Evolutionary conservation across 768 basidiomycete genomes (phyloP).

Genomic region (Hebeloma cylindrosporum): DNA sequence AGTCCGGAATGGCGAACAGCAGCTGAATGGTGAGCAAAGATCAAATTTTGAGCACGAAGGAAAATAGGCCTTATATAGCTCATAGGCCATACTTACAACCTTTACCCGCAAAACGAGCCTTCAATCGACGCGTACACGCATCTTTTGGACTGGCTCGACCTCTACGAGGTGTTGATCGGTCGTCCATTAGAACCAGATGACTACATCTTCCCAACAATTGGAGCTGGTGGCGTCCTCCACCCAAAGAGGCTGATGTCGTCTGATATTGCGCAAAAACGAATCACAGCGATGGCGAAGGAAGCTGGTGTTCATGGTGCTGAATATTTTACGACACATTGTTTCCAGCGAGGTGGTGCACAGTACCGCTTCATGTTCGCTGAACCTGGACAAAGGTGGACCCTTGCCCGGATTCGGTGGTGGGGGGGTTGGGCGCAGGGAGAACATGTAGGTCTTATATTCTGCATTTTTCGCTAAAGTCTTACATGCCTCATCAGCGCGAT

Average conservation of each 20-base stretch:
- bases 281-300: slow-evolving; percentile 21
- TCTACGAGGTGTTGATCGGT: slow-evolving; percentile 16
- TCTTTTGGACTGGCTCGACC: slow-evolving; percentile 18
- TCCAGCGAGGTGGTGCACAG: slow-evolving; percentile 37
- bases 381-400: slow-evolving; percentile 33
- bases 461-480: neutral
- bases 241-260: slow-evolving; percentile 4
- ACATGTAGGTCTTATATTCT: slow-evolving; percentile 26
- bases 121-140: slow-evolving; percentile 23
- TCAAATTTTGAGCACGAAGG: neutral
- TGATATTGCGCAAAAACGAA: slow-evolving; percentile 24
- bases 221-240: slow-evolving; percentile 21
- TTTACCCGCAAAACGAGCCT: slow-evolving; percentile 11
- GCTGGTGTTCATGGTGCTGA: slow-evolving; percentile 17
- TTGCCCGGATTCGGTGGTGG: slow-evolving; percentile 40
- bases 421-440: slow-evolving; percentile 42
- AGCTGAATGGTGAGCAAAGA: slow-evolving; percentile 14
- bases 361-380: slow-evolving; percentile 41
- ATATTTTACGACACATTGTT: slow-evolving; percentile 31
- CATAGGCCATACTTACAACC: slow-evolving; percentile 16
- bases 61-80: slow-evolving; percentile 13
- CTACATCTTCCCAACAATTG: slow-evolving; percentile 33
- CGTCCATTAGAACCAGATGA: slow-evolving; percentile 24
- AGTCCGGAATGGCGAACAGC: slow-evolving; percentile 9
- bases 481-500: slow-evolving; percentile 23